These are phyloP conservation scores for Nothopassalora personata DNA, from an alignment of 2,329 filamentous ascomycete species.

Conservation along the genomic window DNA sequence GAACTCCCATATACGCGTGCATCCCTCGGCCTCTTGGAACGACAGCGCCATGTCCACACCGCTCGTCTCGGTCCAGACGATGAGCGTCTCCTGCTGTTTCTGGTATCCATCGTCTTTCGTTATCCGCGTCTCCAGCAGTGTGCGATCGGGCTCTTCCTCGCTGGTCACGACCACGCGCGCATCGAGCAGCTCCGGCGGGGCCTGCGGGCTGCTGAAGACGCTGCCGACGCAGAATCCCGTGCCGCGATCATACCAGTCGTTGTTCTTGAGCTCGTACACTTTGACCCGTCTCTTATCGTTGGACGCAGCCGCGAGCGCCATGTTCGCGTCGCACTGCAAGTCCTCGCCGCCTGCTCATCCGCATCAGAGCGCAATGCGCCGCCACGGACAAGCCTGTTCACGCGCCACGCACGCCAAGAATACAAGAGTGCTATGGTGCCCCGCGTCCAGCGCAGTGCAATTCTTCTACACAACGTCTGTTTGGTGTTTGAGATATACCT, in stretches of 20 bases:
- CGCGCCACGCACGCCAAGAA: not conserved
- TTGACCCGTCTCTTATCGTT: slow-evolving; percentile 70
- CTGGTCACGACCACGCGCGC: slow-evolving; percentile 86
- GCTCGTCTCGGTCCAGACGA: slow-evolving; percentile 93
- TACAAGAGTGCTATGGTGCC: not conserved
- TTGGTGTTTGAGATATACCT: not conserved
- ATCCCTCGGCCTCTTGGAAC: slow-evolving; percentile 95
- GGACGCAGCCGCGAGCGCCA: slow-evolving; percentile 34
- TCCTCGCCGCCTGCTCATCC: slow-evolving; percentile 19
- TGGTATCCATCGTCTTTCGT: slow-evolving; percentile 93
- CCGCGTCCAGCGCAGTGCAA: not conserved
- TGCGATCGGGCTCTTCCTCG: slow-evolving; percentile 79
- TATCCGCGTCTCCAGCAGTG: slow-evolving; percentile 83
- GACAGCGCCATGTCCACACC: slow-evolving; percentile 95
- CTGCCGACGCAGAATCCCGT: slow-evolving; percentile 90
- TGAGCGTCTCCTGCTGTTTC: slow-evolving; percentile 97
- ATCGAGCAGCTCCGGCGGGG: slow-evolving; percentile 58
- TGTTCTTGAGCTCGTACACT: slow-evolving; percentile 96
- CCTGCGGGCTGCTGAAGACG: slow-evolving; percentile 48
- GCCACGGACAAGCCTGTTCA: slow-evolving; percentile 1
- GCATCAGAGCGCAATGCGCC: slow-evolving; percentile 17
- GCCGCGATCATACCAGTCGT: slow-evolving; percentile 98
- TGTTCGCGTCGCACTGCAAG: slow-evolving; percentile 21
- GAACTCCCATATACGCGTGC: slow-evolving; percentile 91
- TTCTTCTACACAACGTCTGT: not conserved